Evolutionary conservation across 441 rosid genomes (phyloP), one percentile per base, ranked within the genome.

Genomic region (Erysimum cheiri): DNA sequence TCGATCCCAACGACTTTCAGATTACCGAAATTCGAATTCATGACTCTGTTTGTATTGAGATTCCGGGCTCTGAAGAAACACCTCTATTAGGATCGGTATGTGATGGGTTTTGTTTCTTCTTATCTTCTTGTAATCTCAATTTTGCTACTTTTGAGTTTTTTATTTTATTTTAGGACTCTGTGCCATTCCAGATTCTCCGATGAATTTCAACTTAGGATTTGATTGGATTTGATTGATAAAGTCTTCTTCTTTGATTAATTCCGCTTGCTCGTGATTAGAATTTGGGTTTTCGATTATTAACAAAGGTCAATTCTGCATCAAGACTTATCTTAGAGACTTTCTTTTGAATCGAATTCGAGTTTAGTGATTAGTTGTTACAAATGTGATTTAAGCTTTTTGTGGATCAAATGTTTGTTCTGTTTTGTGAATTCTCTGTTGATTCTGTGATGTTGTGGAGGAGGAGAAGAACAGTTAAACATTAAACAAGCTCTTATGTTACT

Each of bases 1-100:
- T 81, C 5, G 88, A 84, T 4, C 83, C 75, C 52, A 53, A 15
- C 19, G 67, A 67, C 73, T 71, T 80, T 58, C 84, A 76, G 85
- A 78, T 83, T 62, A 88, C 80, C 1, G 81, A 80, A 15, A 62
- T 71, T 43, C 69, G 66, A n/a, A 73, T 71, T 29, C 15, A 57
- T 13, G 88, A 85, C 17, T 80, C 89, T 2, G 69, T 75, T 24
- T 64, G 79, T 19, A 46, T 80, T 8, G 83, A 74, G 22, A 58
- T 62, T 54, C 57, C 83, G 13, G 39, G 46, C 40, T 57, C 70
- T 2, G 66, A 68, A 26, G 70, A 75, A 11, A 14, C 65, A n/a
- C 31, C 70, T 75, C 39, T 68, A 0, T 35, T 80, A 6, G 80
- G 60, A 46, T 69, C 84, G 80, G 78, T 74, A 50, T 29, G 72